Conservation (phyloP, 2,329 filamentous ascomycete species). For the Fusarium luffae region DNA sequence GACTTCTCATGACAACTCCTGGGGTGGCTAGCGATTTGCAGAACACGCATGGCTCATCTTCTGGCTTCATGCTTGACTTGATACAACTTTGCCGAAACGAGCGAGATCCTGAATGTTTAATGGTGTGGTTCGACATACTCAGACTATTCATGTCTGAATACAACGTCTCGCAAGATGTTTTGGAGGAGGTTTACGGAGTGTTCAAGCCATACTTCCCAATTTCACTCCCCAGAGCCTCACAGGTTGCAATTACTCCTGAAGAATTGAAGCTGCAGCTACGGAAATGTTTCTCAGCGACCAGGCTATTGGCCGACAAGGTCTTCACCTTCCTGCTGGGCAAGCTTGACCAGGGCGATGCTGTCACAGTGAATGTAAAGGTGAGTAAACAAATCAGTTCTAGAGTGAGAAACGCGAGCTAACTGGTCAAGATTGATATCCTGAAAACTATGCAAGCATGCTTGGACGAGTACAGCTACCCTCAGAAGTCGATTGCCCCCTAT, state of each 20-base stretch:
- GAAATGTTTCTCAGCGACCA: slow-evolving; percentile 63
- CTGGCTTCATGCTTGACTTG: slow-evolving; percentile 61
- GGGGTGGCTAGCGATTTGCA: slow-evolving; percentile 58
- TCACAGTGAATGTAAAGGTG: slow-evolving; percentile 69
- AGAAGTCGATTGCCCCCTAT: slow-evolving; percentile 61
- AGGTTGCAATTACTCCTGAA: slow-evolving; percentile 65
- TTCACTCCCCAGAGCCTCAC: slow-evolving; percentile 62
- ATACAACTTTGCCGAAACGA: slow-evolving; percentile 65
- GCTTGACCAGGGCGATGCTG: slow-evolving; percentile 67
- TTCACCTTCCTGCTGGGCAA: slow-evolving; percentile 68
- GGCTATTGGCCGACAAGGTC: slow-evolving; percentile 57
- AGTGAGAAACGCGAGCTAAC: slow-evolving; percentile 15
- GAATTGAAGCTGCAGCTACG: slow-evolving; percentile 65
- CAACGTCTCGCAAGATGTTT: slow-evolving; percentile 57
- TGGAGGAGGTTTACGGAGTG: slow-evolving; percentile 62
- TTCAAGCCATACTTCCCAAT: slow-evolving; percentile 72
- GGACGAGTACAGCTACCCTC: slow-evolving; percentile 58
- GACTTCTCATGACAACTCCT: slow-evolving; percentile 56
- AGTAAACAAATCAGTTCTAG: background rate
- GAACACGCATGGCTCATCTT: slow-evolving; percentile 56
- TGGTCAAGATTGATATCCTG: slow-evolving; percentile 62
- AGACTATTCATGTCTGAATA: slow-evolving; percentile 59
- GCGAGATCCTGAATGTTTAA: slow-evolving; percentile 66
- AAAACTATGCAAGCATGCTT: slow-evolving; percentile 66
- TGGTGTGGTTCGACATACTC: slow-evolving; percentile 67